phyloP scores from a whole-genome alignment of 1,284 basidiomycete species.

The Boletus calvinii region DNA sequence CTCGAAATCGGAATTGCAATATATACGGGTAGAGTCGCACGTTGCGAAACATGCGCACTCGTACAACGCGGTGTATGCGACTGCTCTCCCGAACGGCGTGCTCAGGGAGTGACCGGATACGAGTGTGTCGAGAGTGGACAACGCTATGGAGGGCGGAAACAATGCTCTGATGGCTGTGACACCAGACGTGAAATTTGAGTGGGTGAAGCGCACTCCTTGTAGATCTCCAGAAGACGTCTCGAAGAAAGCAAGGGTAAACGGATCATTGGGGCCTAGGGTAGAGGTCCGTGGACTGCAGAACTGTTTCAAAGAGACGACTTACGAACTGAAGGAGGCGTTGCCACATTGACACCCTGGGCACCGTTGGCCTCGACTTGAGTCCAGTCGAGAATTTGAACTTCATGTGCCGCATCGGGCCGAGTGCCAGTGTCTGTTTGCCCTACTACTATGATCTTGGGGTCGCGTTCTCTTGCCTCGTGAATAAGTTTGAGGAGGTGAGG shows the following conservation, averaged over 20 bases:
- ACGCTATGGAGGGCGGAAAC: slow-evolving; percentile 58
- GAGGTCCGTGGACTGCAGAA: neutral
- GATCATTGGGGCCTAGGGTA: slow-evolving; percentile 53
- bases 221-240: slow-evolving; percentile 49
- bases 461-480: slow-evolving; percentile 53
- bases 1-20: slow-evolving; percentile 29
- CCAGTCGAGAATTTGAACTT: slow-evolving; percentile 59
- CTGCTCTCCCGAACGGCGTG: slow-evolving; percentile 66
- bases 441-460: slow-evolving; percentile 65
- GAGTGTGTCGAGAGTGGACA: slow-evolving; percentile 69
- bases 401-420: slow-evolving; percentile 44
- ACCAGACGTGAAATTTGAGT: slow-evolving; percentile 77
- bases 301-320: slow-evolving; percentile 10
- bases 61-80: slow-evolving; percentile 73
- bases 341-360: slow-evolving; percentile 30
- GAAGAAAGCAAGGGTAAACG: slow-evolving; percentile 69
- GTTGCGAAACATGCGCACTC: slow-evolving; percentile 73
- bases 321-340: slow-evolving; percentile 20
- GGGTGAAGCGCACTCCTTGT: slow-evolving; percentile 65
- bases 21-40: slow-evolving; percentile 53
- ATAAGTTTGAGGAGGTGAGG: slow-evolving; percentile 65
- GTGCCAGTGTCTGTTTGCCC: slow-evolving; percentile 50
- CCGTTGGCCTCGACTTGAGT: slow-evolving; percentile 66
- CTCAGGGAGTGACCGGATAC: slow-evolving; percentile 70
- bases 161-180: slow-evolving; percentile 68